Base-by-base conservation (phyloP, 441 rosid genomes). In the Adansonia rubrostipa region DNA sequence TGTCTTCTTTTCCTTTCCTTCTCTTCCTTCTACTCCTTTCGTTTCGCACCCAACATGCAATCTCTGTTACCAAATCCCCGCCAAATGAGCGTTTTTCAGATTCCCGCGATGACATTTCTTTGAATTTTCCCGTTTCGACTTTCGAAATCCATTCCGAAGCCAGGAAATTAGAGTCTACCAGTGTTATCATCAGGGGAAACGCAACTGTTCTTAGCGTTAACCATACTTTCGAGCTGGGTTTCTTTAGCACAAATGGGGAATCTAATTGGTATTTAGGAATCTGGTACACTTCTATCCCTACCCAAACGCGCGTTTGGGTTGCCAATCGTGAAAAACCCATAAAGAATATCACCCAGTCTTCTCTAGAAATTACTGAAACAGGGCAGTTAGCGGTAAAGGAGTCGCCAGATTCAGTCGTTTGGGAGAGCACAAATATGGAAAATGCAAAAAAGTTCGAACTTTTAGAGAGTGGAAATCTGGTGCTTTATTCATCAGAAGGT, bases 261-360 rank as follows among this genome's bases (percentile, higher is more conserved):
- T 77, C 89, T 3, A 76, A 66, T 40, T 92, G 91, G 89, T 94
- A 91, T 71, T 57, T 94, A n/a, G 95, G 96, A 40, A 87, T 94
- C 58, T 85, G 90, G 86, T 94, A 91, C 44, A 84, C 92, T 82
- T 90, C 92, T 14, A 82, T 86, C 5, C 89, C 92, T 0, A 81
- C 86, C 0, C 92, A 86, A 0, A 85, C 86, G 0, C 84, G 86
- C 60, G 92, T 94, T 28, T 94, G 97, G 98, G 95, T 94, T 70
- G 97, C 95, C 7, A 92, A 94, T 79, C 93, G 97, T 4, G 88
- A 81, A 36, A 88, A 82, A 4, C 92, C 97, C 80, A 14, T 85
- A 7, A 66, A 82, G 45, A 81, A 87, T 74, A 76, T 73, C 17
- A 2, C 81, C 53, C 79, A 84, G 14, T 72, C 93, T 42, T 60